phyloP scores from a whole-genome alignment of 1,139 yeast species.

The Kodamaea sp. region DNA sequence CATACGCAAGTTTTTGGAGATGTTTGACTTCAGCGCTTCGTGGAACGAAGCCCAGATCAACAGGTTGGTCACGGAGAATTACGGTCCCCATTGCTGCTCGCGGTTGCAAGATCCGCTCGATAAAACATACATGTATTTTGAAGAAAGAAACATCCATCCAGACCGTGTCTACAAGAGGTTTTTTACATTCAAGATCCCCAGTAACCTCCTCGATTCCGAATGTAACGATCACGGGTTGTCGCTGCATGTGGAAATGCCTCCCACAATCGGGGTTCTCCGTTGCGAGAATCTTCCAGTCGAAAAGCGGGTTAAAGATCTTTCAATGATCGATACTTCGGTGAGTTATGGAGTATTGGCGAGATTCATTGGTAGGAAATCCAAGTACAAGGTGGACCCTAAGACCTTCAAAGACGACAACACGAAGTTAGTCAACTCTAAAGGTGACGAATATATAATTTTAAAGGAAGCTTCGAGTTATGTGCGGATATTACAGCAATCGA shows the following conservation, averaged over 20 bases:
- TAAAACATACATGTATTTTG: constrained; percentile 20
- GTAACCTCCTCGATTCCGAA: constrained; percentile 21
- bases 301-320: constrained; percentile 17
- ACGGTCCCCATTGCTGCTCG: constrained; percentile 19
- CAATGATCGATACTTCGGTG: constrained; percentile 16
- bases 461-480: constrained; percentile 32
- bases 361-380: constrained; percentile 23
- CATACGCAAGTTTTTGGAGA: constrained; percentile 35
- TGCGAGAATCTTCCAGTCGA: neutral
- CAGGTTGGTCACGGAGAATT: constrained; percentile 32
- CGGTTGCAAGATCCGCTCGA: constrained; percentile 29
- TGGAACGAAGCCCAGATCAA: constrained; percentile 35
- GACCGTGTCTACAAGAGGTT: constrained; percentile 15
- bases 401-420: constrained; percentile 21
- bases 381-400: constrained; percentile 23
- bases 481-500: constrained; percentile 31
- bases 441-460: constrained; percentile 46
- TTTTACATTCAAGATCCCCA: constrained; percentile 27
- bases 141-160: constrained; percentile 9
- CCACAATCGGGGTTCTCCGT: constrained; percentile 18
- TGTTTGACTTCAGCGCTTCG: constrained; percentile 47
- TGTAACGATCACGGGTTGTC: constrained; percentile 21
- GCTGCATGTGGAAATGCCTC: constrained; percentile 23
- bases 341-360: constrained; percentile 23
- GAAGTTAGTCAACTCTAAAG: constrained; percentile 35